phyloP scores from a whole-genome alignment of 83 land plant species.

The Diphasiastrum complanatum region DNA sequence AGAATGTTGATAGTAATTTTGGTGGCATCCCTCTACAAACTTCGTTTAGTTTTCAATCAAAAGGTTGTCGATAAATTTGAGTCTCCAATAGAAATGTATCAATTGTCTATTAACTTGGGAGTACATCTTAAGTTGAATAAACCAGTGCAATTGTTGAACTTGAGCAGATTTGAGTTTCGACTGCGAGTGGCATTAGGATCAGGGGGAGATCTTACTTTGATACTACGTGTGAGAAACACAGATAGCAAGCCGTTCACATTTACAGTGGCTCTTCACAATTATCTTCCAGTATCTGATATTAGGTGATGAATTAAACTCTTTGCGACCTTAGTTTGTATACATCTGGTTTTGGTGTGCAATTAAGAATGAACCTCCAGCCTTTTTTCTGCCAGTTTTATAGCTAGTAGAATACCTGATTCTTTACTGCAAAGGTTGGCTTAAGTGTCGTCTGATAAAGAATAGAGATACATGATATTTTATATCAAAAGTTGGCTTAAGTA shows the following conservation, averaged over 20 bases:
- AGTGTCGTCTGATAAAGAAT: too few relatives aligned
- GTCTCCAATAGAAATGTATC: slow-evolving; percentile 5
- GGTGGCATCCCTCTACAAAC: not conserved
- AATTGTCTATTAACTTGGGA: not conserved
- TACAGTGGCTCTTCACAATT: slow-evolving; percentile 64
- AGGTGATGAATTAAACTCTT: too few relatives aligned
- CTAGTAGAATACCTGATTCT: too few relatives aligned
- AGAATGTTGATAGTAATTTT: not conserved
- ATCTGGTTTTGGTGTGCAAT: too few relatives aligned
- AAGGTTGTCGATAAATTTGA: too few relatives aligned
- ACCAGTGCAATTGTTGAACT: not conserved
- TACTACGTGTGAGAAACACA: slow-evolving; percentile 54
- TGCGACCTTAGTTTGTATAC: too few relatives aligned
- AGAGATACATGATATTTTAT: too few relatives aligned
- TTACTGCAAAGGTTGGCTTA: too few relatives aligned
- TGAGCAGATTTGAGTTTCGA: slow-evolving; percentile 60
- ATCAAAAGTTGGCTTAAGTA: too few relatives aligned
- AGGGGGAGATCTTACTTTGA: slow-evolving; percentile 47
- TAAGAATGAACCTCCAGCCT: too few relatives aligned
- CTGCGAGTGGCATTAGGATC: slow-evolving; percentile 48
- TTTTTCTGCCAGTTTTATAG: too few relatives aligned
- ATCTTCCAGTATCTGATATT: slow-evolving; percentile 70
- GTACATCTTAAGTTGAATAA: not conserved
- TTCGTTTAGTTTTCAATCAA: slow-evolving; percentile 1
- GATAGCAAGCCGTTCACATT: slow-evolving; percentile 64